A percentile compares a stretch with the other conserved stretches of the same genome.
phyloP scores from a whole-genome alignment of 345 rosid species.

The Eucalyptus cloeziana region DNA sequence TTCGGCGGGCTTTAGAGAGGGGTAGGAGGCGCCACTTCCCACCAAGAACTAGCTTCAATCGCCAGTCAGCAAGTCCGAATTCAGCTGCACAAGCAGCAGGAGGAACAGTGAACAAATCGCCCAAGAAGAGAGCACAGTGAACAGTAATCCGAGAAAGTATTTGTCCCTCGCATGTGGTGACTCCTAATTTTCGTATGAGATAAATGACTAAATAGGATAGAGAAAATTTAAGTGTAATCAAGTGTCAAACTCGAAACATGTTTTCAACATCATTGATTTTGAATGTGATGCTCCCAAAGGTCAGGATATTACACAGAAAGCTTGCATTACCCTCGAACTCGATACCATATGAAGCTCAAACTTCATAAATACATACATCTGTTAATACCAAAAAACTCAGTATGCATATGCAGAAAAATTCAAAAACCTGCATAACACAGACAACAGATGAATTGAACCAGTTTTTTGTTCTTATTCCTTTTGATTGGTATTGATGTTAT shows the following conservation, averaged over 20 bases:
- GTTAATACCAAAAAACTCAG: neutral
- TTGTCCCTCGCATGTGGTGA: neutral
- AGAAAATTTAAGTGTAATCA: neutral
- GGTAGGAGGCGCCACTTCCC: too few species aligned
- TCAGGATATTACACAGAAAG: neutral
- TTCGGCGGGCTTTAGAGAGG: too few species aligned
- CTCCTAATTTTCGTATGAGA: neutral
- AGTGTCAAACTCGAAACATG: neutral
- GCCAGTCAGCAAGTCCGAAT: too few species aligned
- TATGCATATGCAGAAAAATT: neutral
- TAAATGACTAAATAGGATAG: neutral
- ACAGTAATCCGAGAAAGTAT: too few species aligned
- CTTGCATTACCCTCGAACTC: neutral
- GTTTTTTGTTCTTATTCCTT: neutral
- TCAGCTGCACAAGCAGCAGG: too few species aligned
- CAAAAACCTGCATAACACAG: neutral
- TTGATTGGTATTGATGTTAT: neutral
- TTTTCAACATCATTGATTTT: neutral
- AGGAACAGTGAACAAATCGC: too few species aligned
- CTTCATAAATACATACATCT: neutral
- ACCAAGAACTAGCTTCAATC: too few species aligned
- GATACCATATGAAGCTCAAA: neutral
- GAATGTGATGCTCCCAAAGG: neutral
- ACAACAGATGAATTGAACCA: neutral
- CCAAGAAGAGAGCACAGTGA: too few species aligned